These are phyloP conservation scores for Lasiodiplodia sp. DNA, from an alignment of 2,329 filamentous ascomycete species.

Conservation along the genomic window DNA sequence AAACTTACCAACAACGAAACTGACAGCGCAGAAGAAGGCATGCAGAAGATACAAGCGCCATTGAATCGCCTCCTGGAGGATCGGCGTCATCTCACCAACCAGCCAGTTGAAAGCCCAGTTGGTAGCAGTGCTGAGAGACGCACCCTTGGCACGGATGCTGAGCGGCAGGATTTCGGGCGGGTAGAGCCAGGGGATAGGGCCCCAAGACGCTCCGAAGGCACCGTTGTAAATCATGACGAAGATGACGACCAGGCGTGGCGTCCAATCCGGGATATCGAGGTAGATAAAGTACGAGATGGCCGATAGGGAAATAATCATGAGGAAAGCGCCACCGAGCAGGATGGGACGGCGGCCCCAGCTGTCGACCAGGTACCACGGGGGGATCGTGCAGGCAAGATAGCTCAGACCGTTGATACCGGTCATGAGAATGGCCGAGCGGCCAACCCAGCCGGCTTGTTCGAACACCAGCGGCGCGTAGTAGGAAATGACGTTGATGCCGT, in stretches of 20 bases:
- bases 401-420: slow-evolving; percentile 94
- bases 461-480: slow-evolving; percentile 98
- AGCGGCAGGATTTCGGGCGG: slow-evolving; percentile 98
- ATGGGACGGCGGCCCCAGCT: slow-evolving; percentile 89
- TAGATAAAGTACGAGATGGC: slow-evolving; percentile 95
- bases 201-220: slow-evolving; percentile 96
- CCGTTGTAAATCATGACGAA: slow-evolving; percentile 99
- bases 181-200: slow-evolving; percentile 97
- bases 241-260: slow-evolving; percentile 84
- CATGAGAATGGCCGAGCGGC: slow-evolving; percentile 92
- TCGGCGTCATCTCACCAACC: slow-evolving; percentile 92
- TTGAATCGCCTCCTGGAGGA: slow-evolving; percentile 88
- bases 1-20: slow-evolving; percentile 91
- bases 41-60: slow-evolving; percentile 96
- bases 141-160: slow-evolving; percentile 96
- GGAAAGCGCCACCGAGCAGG: slow-evolving; percentile 84
- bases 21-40: slow-evolving; percentile 94
- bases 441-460: slow-evolving; percentile 94
- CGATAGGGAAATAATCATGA: slow-evolving; percentile 88
- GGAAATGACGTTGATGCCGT: slow-evolving; percentile 99
- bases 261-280: slow-evolving; percentile 74
- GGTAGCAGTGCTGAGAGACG: slow-evolving; percentile 91
- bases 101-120: slow-evolving; percentile 99
- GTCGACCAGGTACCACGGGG: slow-evolving; percentile 97
- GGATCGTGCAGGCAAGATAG: slow-evolving; percentile 90